Base-by-base conservation (phyloP, 768 basidiomycete genomes). In the Hygrophoropsis aurantiaca region DNA sequence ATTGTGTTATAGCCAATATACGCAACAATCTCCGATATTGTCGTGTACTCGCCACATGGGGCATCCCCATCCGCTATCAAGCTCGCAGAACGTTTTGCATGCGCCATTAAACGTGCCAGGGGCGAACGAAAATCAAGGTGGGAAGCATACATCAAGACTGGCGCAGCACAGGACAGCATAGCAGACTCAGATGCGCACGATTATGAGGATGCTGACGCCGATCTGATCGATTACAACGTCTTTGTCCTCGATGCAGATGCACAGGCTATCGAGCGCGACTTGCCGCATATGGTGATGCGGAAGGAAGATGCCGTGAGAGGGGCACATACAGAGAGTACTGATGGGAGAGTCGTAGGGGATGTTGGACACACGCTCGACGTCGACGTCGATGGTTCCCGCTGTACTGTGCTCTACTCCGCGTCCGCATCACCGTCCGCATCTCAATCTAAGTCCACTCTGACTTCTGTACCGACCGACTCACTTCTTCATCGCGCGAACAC, bases 1-100 rank as follows among this genome's bases (percentile, higher is more conserved):
- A 26, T 40, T 11, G 23, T 27, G 16, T 13, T 19, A 30, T 16
- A 90, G 90, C 82, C 88, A 36, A 87, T 94, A 47, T 91, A 90
- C 56, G 84, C 86, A 2, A 86, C 90, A 6, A 73, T 95, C n/a
- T 91, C 90, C 37, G 93, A 95, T 57, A 82, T 95, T 30, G 84
- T 94, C 52, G 71, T 95, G 21, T 94, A 94, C 66, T 91, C 89
- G 11, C 89, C 89, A 7, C 76, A 55, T 59, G 89, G 90, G 10
- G 60, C 68, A 27, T 70, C 73, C 7, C 72, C 76, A 19, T 59
- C 73, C n/a, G 79, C 85, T 0, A 58, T 82, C 35, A 68, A 75
- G 19, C 74, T 88, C 26, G 88, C 88, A 0, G 73, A 80, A 42
- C 74, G 82, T 26, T 87, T 90, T 58, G 77, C 74, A 52, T 68